phyloP scores from a whole-genome alignment of 768 basidiomycete species.

The Pleurotus tuoliensis region DNA sequence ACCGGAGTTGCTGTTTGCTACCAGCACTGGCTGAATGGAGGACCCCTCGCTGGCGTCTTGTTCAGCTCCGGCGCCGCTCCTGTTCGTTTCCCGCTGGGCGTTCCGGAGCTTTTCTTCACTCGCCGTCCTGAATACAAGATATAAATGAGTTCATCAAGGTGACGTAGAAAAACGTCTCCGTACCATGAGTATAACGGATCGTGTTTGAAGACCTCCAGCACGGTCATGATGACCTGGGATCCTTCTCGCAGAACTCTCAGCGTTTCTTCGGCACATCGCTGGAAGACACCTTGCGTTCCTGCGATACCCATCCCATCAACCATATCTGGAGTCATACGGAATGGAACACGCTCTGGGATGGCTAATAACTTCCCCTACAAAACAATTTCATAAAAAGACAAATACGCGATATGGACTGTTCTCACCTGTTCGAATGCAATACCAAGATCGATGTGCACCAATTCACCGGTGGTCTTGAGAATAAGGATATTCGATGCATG shows the following conservation, averaged over 20 bases:
- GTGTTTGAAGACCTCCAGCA: constrained; percentile 94
- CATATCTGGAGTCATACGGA: constrained; percentile 91
- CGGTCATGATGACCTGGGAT: constrained; percentile 87
- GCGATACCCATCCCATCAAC: constrained; percentile 91
- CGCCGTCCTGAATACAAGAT: constrained; percentile 52
- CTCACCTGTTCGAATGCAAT: constrained; percentile 93
- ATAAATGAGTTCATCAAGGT: neutral
- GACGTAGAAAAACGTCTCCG: neutral
- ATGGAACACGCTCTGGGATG: constrained; percentile 88
- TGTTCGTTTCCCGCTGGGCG: constrained; percentile 34
- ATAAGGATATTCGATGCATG: constrained; percentile 91
- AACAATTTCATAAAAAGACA: neutral
- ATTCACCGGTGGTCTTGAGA: constrained; percentile 77
- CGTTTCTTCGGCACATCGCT: constrained; percentile 93
- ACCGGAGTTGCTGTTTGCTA: constrained; percentile 14
- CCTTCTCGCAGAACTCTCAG: constrained; percentile 83
- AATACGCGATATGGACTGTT: neutral
- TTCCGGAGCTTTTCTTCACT: constrained; percentile 71
- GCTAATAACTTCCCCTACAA: constrained; percentile 65
- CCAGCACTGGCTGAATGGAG: constrained; percentile 10
- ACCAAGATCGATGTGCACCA: constrained; percentile 94
- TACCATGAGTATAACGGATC: constrained; percentile 95
- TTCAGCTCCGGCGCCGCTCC: no score
- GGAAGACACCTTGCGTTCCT: constrained; percentile 91
- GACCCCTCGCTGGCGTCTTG: constrained; percentile 23